Conservation (phyloP, 2,329 filamentous ascomycete genomes). For the Stemphylium lycopersici region DNA sequence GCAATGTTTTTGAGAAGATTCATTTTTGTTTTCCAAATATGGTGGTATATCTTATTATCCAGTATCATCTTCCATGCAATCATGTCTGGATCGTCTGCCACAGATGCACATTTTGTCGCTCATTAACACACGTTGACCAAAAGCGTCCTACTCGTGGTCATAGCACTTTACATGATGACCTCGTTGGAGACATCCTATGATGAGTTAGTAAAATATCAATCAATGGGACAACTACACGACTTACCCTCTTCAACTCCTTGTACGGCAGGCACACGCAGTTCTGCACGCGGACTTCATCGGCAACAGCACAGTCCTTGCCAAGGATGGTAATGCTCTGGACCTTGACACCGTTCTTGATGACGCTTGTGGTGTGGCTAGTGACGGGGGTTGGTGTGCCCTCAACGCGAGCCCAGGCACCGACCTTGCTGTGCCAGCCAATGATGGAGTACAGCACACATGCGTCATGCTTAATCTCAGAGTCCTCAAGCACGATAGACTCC, state of each 20-base stretch:
- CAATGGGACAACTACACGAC: slow-evolving; percentile 44
- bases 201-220: slow-evolving; percentile 9
- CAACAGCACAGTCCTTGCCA: slow-evolving; percentile 93
- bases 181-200: slow-evolving; percentile 79
- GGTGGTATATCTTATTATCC: slow-evolving; percentile 15
- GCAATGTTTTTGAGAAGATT: background rate
- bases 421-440: slow-evolving; percentile 93
- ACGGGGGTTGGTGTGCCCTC: slow-evolving; percentile 91
- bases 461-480: slow-evolving; percentile 94
- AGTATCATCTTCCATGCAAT: slow-evolving; percentile 1
- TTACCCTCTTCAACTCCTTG: slow-evolving; percentile 95
- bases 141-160: background rate
- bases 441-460: slow-evolving; percentile 95
- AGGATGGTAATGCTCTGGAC: slow-evolving; percentile 98
- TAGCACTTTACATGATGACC: slow-evolving; percentile 80
- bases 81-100: slow-evolving; percentile 18
- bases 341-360: slow-evolving; percentile 97
- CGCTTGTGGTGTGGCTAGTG: slow-evolving; percentile 87
- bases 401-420: slow-evolving; percentile 97
- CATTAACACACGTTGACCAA: background rate
- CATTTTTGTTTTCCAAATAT: background rate
- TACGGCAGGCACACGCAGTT: slow-evolving; percentile 98
- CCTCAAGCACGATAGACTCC: slow-evolving; percentile 94
- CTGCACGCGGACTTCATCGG: slow-evolving; percentile 93
- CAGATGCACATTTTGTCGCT: background rate